phyloP scores from a whole-genome alignment of 176 grass and related monocot species.

The Lolium rigidum region DNA sequence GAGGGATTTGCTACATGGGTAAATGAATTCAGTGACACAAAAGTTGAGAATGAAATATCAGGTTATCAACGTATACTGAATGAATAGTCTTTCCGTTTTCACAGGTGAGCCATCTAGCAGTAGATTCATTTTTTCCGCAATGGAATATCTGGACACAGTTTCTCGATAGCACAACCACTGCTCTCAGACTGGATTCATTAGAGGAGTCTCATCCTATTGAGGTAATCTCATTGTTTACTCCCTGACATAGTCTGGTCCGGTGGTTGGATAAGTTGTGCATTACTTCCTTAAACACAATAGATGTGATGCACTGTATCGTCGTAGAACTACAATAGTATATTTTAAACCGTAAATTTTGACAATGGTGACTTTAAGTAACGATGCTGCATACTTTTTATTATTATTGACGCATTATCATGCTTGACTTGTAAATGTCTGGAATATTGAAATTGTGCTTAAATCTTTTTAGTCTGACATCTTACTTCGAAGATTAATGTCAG shows the following conservation, averaged over 20 bases:
- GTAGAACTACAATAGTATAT: conserved; percentile 14
- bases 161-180: conserved; percentile 51
- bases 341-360: conserved; percentile 11
- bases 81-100: conserved; percentile 31
- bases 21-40: conserved; percentile 15
- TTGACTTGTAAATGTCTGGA: conserved; percentile 12
- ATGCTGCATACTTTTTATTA: background rate
- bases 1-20: conserved; percentile 89
- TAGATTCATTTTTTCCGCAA: conserved; percentile 72
- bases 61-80: background rate
- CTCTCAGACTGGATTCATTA: conserved; percentile 71
- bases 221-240: conserved; percentile 43
- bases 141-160: conserved; percentile 83
- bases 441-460: conserved; percentile 25
- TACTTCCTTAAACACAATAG: background rate
- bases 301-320: conserved; percentile 3
- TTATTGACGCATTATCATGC: background rate
- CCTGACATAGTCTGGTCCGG: background rate
- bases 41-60: conserved; percentile 13
- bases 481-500: conserved; percentile 3
- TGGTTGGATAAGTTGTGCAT: background rate
- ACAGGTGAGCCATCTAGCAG: conserved; percentile 69
- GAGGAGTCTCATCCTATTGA: conserved; percentile 84
- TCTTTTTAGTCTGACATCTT: conserved; percentile 23
- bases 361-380: background rate